Base-by-base conservation (phyloP, 306 rosid genomes). In the Lablab purpureus region DNA sequence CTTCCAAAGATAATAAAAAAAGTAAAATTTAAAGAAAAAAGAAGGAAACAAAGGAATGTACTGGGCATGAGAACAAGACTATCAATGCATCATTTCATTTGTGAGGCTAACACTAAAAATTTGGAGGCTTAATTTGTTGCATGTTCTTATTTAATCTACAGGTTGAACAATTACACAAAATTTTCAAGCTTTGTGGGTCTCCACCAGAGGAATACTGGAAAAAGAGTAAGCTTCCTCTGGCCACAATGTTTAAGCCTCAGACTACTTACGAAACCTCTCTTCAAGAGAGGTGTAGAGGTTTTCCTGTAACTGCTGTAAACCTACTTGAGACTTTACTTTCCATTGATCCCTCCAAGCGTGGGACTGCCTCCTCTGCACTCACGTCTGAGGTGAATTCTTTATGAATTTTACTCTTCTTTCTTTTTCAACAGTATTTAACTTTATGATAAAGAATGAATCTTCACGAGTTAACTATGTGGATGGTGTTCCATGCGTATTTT, bases 141-240 rank as follows among this genome's bases (percentile, higher is more conserved):
- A 23, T 37, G 1, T 36, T 82, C 67, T 77, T 60, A 71, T 73
- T 81, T 19, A 25, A 74, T 76, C 71, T 77, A 72, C 85, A 94
- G 98, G 94, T 96, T 27, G 99, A 96, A 79, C 99, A 96, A 84
- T 82, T 96, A 77, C 99, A 96, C 84, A 96, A 88, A 81, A 96
- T 93, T 36, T 91, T 96, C 84, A 96, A 93, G 88, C 98, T 96
- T 68, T 91, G 98, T 23, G 99, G 99, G 17, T 91, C 98, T 49
- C 99, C 99, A 59, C 85, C 92, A 22, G 97, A 89, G 23, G 98
- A 96, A 73, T 96, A 66, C 78, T 96, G 99, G 99, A 89, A 81
- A 81, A 90, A 73, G 72, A 81, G 84, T 45, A 93, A 90, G 85
- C 99, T 96, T 90, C 94, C 99, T 84, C 98, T 89, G 73, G 90